phyloP scores from a whole-genome alignment of 139 green algal species.

The Chlorella sp. region DNA sequence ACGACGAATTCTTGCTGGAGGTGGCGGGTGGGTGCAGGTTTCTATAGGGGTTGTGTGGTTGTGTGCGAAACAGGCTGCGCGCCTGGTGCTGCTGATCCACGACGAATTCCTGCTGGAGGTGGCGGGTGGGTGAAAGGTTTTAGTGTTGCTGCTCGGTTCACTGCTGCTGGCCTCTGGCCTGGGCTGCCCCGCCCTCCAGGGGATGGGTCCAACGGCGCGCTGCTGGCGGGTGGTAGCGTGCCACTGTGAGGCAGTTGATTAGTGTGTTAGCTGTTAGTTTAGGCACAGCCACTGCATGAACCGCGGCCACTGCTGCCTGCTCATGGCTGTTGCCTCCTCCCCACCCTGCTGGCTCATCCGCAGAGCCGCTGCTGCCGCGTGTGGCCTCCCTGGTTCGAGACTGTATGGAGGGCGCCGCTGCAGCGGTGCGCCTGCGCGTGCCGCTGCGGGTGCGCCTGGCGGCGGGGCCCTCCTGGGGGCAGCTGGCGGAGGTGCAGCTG shows the following conservation, averaged over 20 bases:
- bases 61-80: too few species aligned
- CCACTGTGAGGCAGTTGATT: too few species aligned
- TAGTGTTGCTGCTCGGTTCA: too few species aligned
- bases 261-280: too few species aligned
- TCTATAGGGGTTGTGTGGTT: too few species aligned
- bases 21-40: constrained; percentile 46
- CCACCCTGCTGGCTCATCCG: neutral
- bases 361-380: constrained; percentile 5
- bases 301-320: too few species aligned
- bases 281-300: too few species aligned
- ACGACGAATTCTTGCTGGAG: constrained; percentile 93
- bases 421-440: constrained; percentile 53
- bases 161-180: too few species aligned
- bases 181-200: too few species aligned
- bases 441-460: constrained; percentile 77
- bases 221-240: too few species aligned
- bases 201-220: too few species aligned
- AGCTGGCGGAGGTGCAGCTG: constrained; percentile 52
- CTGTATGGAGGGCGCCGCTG: constrained; percentile 67
- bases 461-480: constrained; percentile 74
- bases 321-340: too few species aligned
- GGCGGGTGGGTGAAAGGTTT: neutral
- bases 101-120: constrained; percentile 87
- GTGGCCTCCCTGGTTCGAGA: constrained; percentile 48
- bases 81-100: constrained; percentile 74